Evolutionary conservation across 805 yeast species (phyloP).

Genomic region (Metschnikowia bowlesiae): DNA sequence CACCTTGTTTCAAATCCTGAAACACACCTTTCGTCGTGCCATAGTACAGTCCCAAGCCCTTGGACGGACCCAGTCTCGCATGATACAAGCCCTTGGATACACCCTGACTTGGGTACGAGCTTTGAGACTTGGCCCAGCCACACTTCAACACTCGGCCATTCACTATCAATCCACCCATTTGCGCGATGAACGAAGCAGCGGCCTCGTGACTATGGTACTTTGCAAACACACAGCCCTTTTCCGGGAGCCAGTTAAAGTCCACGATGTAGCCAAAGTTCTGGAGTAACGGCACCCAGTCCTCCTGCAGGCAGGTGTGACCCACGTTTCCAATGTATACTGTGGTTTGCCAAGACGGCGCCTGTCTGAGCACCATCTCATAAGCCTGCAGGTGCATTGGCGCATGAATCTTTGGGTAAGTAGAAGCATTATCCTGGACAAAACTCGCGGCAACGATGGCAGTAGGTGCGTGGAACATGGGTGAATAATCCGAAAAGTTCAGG

Average conservation of each 20-base stretch:
- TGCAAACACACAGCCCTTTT: slow-evolving; percentile 84
- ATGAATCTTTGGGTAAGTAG: too few species aligned
- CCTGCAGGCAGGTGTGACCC: slow-evolving; percentile 70
- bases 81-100: too few species aligned
- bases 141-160: slow-evolving; percentile 77
- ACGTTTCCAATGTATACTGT: slow-evolving; percentile 86
- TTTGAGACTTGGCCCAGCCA: slow-evolving; percentile 75
- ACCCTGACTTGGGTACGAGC: slow-evolving; percentile 9
- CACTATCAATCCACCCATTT: slow-evolving; percentile 62
- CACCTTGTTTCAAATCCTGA: too few species aligned
- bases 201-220: slow-evolving; percentile 82
- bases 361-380: slow-evolving; percentile 68
- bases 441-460: too few species aligned
- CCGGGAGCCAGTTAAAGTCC: slow-evolving; percentile 75
- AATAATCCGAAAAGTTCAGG: too few species aligned
- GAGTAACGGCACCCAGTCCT: slow-evolving; percentile 66
- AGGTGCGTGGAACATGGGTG: too few species aligned
- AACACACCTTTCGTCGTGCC: too few species aligned
- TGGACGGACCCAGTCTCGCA: too few species aligned
- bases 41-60: too few species aligned
- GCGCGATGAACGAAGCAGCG: slow-evolving; percentile 84
- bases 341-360: slow-evolving; percentile 77
- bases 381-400: too few species aligned
- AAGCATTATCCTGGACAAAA: too few species aligned
- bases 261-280: slow-evolving; percentile 80